phyloP scores from a whole-genome alignment of 2,329 filamentous ascomycete genomes.

The Claviceps capensis region DNA sequence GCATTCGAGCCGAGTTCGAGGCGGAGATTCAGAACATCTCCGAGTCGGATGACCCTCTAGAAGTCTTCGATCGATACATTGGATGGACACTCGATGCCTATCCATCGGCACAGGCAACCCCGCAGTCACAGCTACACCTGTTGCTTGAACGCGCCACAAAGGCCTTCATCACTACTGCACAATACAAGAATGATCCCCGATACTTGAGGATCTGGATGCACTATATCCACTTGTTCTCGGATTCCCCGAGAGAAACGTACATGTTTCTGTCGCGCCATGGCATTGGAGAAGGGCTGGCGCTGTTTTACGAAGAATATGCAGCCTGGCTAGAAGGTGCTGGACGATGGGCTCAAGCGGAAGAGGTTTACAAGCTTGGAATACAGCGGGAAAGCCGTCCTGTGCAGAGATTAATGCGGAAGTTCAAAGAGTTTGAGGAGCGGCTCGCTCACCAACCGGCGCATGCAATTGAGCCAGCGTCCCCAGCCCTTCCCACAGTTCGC shows the following conservation, averaged over 20 bases:
- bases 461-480: slow-evolving; percentile 60
- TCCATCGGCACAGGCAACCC: slow-evolving; percentile 81
- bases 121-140: slow-evolving; percentile 77
- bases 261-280: slow-evolving; percentile 79
- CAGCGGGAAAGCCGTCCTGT: slow-evolving; percentile 75
- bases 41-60: slow-evolving; percentile 89
- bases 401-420: slow-evolving; percentile 75
- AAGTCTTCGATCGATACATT: slow-evolving; percentile 91
- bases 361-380: slow-evolving; percentile 83
- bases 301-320: slow-evolving; percentile 96
- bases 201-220: slow-evolving; percentile 90
- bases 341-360: slow-evolving; percentile 81
- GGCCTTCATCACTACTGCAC: slow-evolving; percentile 65
- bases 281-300: slow-evolving; percentile 73
- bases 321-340: slow-evolving; percentile 77
- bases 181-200: slow-evolving; percentile 90
- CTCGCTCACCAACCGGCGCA: slow-evolving; percentile 51
- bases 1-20: slow-evolving; percentile 73
- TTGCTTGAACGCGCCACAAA: slow-evolving; percentile 89
- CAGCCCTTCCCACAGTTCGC: slow-evolving; percentile 70
- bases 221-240: slow-evolving; percentile 86
- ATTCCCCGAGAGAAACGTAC: slow-evolving; percentile 85
- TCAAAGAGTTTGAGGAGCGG: slow-evolving; percentile 77
- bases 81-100: slow-evolving; percentile 95
- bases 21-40: slow-evolving; percentile 62